Evolutionary conservation across 192 early-diverging fungal genomes (phyloP), one percentile per base, ranked within the genome.

Genomic region (Coemansia sp.): DNA sequence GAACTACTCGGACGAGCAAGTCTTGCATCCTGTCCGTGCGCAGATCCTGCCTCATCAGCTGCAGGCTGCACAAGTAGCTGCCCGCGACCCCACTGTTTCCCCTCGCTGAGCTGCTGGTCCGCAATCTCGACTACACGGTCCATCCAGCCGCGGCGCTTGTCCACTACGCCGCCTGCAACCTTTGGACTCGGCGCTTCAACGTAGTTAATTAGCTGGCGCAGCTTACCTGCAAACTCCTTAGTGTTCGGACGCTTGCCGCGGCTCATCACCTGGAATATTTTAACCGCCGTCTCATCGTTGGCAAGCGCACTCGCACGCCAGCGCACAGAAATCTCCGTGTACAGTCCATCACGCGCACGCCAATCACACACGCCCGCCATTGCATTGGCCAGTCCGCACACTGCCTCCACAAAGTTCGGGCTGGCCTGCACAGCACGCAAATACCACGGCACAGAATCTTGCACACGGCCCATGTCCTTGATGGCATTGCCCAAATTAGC

Each of bases 401-500:
- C 87, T 3, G 94, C 94, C 71, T 96, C 94, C 22, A 93, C 89
- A 81, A 96, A 96, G 63, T 94, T 87, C 14, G 93, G 93, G 61
- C 93, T 94, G 57, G 88, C 88, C 29, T 87, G 86, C 11, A 94
- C 86, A 0, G 94, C 93, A 23, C 92, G 88, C 53, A 88, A 66
- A 72, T 96, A 96, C 84, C 92, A 91, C 61, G 87, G 84, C 6
- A 95, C 89, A 29, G 91, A 89, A 27, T 96, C 94, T 53, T 95
- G 92, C 20, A 96, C 92, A 32, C 91, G 81, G 0, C 94, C 94
- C 67, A 94, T 84, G 70, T 96, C 94, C 74, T 96, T 96, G 74
- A 91, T 88, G 1, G 94, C 93, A 61, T 96, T 96, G 22, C 93
- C 94, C 24, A 96, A 84, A 62, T 96, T 96, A 51, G 94, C 94